A percentile compares a stretch with the other conserved stretches of the same genome.
Evolutionary conservation across 805 yeast species (phyloP).

Genomic region (Saccharomycopsis capsularis): DNA sequence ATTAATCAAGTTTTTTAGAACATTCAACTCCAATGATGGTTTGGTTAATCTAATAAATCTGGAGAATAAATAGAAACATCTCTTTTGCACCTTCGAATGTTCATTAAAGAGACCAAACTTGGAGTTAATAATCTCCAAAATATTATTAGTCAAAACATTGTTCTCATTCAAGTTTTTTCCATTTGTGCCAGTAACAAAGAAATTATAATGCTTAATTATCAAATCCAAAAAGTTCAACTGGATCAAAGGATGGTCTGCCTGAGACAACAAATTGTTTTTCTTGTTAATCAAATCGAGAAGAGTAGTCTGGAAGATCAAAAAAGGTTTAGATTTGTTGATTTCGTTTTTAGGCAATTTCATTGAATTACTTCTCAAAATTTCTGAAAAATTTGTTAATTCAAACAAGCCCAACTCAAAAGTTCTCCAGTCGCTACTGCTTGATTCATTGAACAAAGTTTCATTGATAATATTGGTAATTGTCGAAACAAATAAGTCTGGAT

Average conservation of each 20-base stretch:
- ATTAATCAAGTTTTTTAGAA: constrained; percentile 50
- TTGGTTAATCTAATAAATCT: constrained; percentile 74
- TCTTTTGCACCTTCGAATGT: constrained; percentile 63
- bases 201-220: constrained; percentile 68
- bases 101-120: constrained; percentile 75
- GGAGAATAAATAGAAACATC: constrained; percentile 87
- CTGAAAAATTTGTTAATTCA: constrained; percentile 74
- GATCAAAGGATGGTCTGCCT: constrained; percentile 69
- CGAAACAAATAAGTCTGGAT: constrained; percentile 54
- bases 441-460: constrained; percentile 34
- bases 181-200: constrained; percentile 31
- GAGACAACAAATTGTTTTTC: constrained; percentile 25
- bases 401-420: constrained; percentile 78
- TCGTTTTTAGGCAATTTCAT: constrained; percentile 62
- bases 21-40: constrained; percentile 47
- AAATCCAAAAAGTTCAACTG: constrained; percentile 81
- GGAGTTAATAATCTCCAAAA: constrained; percentile 72
- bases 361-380: constrained; percentile 70
- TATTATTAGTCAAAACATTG: constrained; percentile 47
- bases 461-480: constrained; percentile 56
- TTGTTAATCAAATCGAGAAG: constrained; percentile 41
- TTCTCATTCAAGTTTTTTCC: constrained; percentile 33
- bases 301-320: constrained; percentile 53
- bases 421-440: constrained; percentile 53
- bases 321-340: constrained; percentile 60